phyloP scores from a whole-genome alignment of 2,329 filamentous ascomycete genomes.

The Calonectria montana region DNA sequence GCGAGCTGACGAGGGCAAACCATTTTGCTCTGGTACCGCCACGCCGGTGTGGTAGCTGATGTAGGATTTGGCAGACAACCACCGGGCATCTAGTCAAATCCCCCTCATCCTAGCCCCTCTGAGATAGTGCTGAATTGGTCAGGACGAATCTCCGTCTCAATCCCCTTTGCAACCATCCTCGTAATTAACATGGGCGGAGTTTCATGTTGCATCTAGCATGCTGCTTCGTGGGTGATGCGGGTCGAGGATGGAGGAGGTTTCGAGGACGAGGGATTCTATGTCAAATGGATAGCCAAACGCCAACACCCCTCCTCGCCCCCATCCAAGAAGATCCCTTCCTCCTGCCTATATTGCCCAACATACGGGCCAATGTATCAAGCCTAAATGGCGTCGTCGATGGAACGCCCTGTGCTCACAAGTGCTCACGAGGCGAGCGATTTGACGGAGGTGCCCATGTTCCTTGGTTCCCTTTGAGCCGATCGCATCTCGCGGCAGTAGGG shows the following conservation, averaged over 20 bases:
- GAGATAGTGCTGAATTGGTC: neutral
- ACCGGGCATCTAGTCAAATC: neutral
- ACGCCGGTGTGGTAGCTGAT: neutral
- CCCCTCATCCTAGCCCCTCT: neutral
- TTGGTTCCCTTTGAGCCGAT: conserved; percentile 10
- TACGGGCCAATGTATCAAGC: neutral
- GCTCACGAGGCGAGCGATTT: neutral
- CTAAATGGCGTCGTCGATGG: neutral
- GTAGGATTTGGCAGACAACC: conserved; percentile 9
- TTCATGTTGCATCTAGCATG: conserved; percentile 1
- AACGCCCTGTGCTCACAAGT: neutral
- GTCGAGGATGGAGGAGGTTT: conserved; percentile 1
- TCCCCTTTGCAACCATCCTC: conserved; percentile 2
- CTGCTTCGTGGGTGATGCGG: neutral
- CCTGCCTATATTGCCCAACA: neutral
- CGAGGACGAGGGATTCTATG: neutral
- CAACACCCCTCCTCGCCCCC: neutral
- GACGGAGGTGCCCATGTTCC: neutral
- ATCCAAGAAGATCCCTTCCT: neutral
- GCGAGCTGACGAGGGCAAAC: neutral
- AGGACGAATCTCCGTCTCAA: neutral
- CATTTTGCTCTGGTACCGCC: neutral
- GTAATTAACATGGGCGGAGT: conserved; percentile 8
- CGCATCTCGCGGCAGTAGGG: conserved; percentile 11
- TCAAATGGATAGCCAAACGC: neutral